Base-by-base conservation (phyloP, 2,329 filamentous ascomycete genomes). In the Colletotrichum lindemuthianum region DNA sequence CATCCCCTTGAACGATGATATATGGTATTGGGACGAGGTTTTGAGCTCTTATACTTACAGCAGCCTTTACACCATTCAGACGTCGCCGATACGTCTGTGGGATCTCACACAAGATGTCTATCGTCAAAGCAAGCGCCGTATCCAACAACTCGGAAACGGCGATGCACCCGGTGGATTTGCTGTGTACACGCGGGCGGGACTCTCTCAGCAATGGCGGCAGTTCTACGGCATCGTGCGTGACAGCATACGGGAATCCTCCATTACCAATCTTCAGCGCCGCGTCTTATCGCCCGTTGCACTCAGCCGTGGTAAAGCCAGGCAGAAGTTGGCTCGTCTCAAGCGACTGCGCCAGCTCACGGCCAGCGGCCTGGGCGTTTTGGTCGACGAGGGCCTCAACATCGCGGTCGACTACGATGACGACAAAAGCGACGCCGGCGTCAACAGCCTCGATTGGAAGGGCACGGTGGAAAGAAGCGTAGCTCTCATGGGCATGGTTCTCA, bases 1-100 rank as follows among this genome's bases (percentile, higher is more conserved):
- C 10, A 88, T 95, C 10, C 90, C 90, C 0, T 78, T 99, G 15
- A 92, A 89, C 70, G 90, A 97, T 69, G 93, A 97, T 70, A 90
- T 97, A 32, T 94, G 91, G 88, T 98, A 98, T 76, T 99, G 96
- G 96, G 92, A 97, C 72, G 91, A 96, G 69, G 86, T 97, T 2
- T 79, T 97, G 36, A 87, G 88, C 9, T 96, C 92, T 1, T 90
- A 92, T 70, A 84, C 88, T 52, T 92, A 90, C 72, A 94, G 92
- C 68, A 90, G 88, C 37, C 75, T 97, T 4, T 97, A 97, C 77
- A 90, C 92, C 12, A 79, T 96, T 8, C 96, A 99, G 76, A 97
- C 90, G 0, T 92, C 90, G 1, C 96, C 96, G 0, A 71, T 90
- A 44, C 85, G 92, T 15, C 76, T 97, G 39, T 95, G 89, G 88